Base-by-base conservation (phyloP, 2,329 filamentous ascomycete genomes). In the Dryadomyces quercivorus region DNA sequence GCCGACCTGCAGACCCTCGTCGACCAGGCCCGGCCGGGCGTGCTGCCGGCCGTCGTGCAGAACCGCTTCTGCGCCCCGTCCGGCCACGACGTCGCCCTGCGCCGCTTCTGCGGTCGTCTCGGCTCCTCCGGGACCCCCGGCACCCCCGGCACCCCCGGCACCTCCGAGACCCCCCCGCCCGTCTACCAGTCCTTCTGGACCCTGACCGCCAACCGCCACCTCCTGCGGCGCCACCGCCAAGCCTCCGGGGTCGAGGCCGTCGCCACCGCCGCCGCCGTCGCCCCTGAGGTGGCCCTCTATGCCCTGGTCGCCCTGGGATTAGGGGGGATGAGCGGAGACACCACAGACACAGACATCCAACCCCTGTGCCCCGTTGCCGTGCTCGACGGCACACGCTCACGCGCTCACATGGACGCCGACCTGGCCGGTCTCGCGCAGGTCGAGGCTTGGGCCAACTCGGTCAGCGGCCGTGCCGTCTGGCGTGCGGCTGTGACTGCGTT, bases 21-120 rank as follows among this genome's bases (percentile, higher is more conserved):
- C 56, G 63, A 71, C 1, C 52, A 52, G 0, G 57, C 55, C 15
- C 43, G 21, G 21, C 18, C 36, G 7, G 12, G 5, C 5, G 51
- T 40, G 34, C 31, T 21, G 59, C 80, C 79, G 0, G 72, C 76
- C 1, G 76, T 90, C 1, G 82, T 91, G 5, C 88, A 93, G 69
- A 92, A 93, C 63, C 77, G 85, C 1, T 88, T 93, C 67, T 78
- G 63, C 67, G 65, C n/a, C 18, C 44, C 34, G 10, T 53, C 56
- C 43, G 49, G 44, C 2, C 86, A 78, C 61, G 87, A 91, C 58
- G 68, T 70, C 0, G 68, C 70, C 0, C 66, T 91, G 16, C 77
- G 86, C 21, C 67, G 70, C 0, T 75, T 72, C 56, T 78, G 57
- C 74, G 66, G 69, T 22, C 2, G 10, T n/a, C 60, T 65, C 18